Conservation (phyloP, 2,329 filamentous ascomycete species). For the Aspergillus versicolor region DNA sequence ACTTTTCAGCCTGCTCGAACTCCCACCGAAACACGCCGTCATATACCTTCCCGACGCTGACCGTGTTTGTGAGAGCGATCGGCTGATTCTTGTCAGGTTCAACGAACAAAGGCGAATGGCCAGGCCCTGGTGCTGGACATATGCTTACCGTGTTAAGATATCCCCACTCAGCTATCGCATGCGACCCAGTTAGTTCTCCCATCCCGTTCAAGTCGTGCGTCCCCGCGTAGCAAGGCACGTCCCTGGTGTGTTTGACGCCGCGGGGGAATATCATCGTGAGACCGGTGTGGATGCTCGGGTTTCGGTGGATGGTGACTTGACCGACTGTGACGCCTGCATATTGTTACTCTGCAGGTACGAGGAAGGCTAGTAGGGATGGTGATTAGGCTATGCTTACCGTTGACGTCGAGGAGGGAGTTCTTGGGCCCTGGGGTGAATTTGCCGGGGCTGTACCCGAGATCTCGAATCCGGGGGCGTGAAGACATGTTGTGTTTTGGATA, state of each 20-base stretch:
- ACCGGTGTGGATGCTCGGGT: neutral
- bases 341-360: neutral
- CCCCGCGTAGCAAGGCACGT: neutral
- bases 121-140: no score
- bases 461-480: neutral
- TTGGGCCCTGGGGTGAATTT: neutral
- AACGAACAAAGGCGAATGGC: no score
- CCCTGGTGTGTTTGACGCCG: neutral
- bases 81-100: neutral
- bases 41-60: neutral
- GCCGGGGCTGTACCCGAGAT: neutral
- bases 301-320: neutral
- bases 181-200: neutral
- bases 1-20: neutral
- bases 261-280: neutral
- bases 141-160: neutral
- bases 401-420: neutral
- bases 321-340: neutral
- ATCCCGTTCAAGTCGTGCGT: neutral
- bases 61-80: neutral
- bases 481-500: neutral
- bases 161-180: neutral
- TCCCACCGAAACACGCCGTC: neutral
- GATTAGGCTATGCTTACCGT: neutral
- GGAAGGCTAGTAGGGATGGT: neutral